A percentile compares a stretch with the other conserved stretches of the same genome.
Conservation (phyloP, 371 early-diverging fungal species). For the Smittium culicis region DNA sequence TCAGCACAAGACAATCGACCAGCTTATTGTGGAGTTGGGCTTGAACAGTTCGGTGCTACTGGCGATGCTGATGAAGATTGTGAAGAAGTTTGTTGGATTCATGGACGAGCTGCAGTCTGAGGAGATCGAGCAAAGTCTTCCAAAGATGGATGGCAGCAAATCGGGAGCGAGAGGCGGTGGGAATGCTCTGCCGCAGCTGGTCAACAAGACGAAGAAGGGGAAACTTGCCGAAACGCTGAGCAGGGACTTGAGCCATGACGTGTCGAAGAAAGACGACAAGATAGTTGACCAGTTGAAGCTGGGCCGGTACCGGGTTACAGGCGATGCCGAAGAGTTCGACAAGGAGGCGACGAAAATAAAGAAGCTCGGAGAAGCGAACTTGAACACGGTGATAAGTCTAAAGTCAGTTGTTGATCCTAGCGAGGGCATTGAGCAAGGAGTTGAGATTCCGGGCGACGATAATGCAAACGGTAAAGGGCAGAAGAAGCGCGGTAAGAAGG, state of each 20-base stretch:
- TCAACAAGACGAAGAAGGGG: neutral
- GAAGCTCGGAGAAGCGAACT: neutral
- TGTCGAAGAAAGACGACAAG: neutral
- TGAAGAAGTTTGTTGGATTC: conserved; percentile 42
- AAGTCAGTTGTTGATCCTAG: neutral
- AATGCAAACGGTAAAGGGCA: too few relatives aligned
- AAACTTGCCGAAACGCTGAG: neutral
- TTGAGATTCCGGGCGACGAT: neutral
- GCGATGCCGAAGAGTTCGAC: neutral
- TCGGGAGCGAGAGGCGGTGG: too few relatives aligned
- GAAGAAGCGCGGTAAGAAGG: neutral
- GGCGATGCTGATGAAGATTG: conserved; percentile 82
- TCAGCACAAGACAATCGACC: conserved; percentile 80
- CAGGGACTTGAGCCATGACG: neutral
- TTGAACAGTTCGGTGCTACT: conserved; percentile 71
- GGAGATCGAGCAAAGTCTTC: neutral
- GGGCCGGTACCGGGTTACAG: neutral
- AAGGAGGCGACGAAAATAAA: neutral
- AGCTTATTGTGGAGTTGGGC: conserved; percentile 68
- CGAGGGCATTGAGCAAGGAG: neutral
- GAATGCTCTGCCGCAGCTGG: neutral
- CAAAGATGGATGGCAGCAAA: neutral
- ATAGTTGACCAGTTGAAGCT: neutral
- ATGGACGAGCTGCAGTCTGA: neutral
- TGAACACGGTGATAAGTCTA: neutral